Evolutionary conservation across 306 rosid species (phyloP).

Genomic region (Cucumis melo): DNA sequence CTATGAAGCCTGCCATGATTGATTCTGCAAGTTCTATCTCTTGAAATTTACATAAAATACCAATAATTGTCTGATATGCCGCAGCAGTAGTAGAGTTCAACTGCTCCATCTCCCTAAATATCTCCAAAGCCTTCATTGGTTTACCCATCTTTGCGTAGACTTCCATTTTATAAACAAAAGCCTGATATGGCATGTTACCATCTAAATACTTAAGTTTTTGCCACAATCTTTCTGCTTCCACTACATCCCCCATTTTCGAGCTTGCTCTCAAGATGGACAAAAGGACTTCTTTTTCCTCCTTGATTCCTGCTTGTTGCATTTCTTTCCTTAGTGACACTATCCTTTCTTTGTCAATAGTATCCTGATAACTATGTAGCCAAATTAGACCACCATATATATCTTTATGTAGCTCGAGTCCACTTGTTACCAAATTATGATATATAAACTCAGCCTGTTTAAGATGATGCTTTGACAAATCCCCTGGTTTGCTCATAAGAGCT

Average conservation of each 20-base stretch:
- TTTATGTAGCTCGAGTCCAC: slow-evolving; percentile 58
- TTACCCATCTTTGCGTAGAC: slow-evolving; percentile 53
- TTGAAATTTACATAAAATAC: slow-evolving; percentile 58
- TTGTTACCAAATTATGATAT: slow-evolving; percentile 60
- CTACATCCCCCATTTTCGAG: slow-evolving; percentile 52
- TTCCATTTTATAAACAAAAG: slow-evolving; percentile 81
- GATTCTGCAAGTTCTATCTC: slow-evolving; percentile 64
- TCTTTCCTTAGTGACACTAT: slow-evolving; percentile 43
- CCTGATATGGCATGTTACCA: slow-evolving; percentile 38
- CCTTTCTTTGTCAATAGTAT: slow-evolving; percentile 61
- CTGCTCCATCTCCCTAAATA: slow-evolving; percentile 63
- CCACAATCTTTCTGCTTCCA: slow-evolving; percentile 65
- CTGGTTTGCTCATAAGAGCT: slow-evolving; percentile 59
- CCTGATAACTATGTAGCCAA: slow-evolving; percentile 95
- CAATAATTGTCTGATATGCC: slow-evolving; percentile 62
- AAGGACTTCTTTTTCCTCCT: slow-evolving; percentile 58
- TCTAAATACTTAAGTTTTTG: slow-evolving; percentile 34
- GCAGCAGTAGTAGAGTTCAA: slow-evolving; percentile 30
- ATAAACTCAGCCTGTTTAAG: slow-evolving; percentile 89
- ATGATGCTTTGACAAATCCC: slow-evolving; percentile 45
- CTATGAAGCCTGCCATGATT: slow-evolving; percentile 47
- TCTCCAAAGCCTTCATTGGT: slow-evolving; percentile 50
- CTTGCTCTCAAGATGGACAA: slow-evolving; percentile 70
- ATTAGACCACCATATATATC: slow-evolving; percentile 75
- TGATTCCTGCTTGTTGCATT: slow-evolving; percentile 53